phyloP scores from a whole-genome alignment of 73 alveolate genomes.

The Urostyla sp. region DNA sequence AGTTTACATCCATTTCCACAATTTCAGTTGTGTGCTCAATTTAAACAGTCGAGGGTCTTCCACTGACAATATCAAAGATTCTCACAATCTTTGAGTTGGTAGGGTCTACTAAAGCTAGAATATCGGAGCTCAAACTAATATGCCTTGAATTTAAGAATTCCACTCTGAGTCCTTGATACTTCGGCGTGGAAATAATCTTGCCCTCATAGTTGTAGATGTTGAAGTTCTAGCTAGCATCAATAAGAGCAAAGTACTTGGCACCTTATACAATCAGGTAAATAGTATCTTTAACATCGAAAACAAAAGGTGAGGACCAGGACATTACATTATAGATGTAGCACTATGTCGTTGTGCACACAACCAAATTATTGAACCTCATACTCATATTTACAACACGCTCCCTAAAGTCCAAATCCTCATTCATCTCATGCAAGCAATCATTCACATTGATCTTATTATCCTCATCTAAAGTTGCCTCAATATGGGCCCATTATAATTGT shows the following conservation, averaged over 20 bases:
- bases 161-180: slow-evolving; percentile 92
- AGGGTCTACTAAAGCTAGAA: slow-evolving; percentile 91
- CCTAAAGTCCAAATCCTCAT: slow-evolving; percentile 96
- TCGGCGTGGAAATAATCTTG: slow-evolving; percentile 88
- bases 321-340: slow-evolving; percentile 92
- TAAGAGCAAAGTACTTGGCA: slow-evolving; percentile 94
- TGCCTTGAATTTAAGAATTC: slow-evolving; percentile 85
- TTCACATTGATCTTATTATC: slow-evolving; percentile 93
- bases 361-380: slow-evolving; percentile 90
- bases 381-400: slow-evolving; percentile 98
- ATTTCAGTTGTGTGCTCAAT: slow-evolving; percentile 92
- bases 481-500: slow-evolving; percentile 94
- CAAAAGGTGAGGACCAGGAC: slow-evolving; percentile 94
- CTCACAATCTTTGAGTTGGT: slow-evolving; percentile 85
- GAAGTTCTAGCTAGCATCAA: slow-evolving; percentile 93
- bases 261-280: slow-evolving; percentile 86
- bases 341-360: slow-evolving; percentile 96
- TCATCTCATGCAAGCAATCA: slow-evolving; percentile 96
- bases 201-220: slow-evolving; percentile 98
- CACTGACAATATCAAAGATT: slow-evolving; percentile 91
- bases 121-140: slow-evolving; percentile 85
- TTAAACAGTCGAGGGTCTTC: slow-evolving; percentile 82
- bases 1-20: slow-evolving; percentile 86
- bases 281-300: slow-evolving; percentile 81
- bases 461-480: slow-evolving; percentile 95